Base-by-base conservation (phyloP, 805 yeast species). In the Middelhovenomyces tepae region DNA sequence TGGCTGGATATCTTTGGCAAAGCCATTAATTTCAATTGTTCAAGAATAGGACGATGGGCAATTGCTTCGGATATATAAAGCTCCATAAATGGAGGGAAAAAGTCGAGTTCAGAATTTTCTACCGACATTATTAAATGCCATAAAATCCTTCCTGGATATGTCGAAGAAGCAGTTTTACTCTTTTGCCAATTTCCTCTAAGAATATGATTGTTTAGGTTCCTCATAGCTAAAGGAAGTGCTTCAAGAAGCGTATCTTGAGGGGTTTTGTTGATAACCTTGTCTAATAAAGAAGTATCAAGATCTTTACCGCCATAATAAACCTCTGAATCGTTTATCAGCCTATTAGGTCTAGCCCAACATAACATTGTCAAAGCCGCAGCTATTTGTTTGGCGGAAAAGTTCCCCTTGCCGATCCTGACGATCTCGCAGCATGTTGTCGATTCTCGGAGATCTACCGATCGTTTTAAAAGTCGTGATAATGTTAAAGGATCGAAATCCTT, bases 1-100 rank as follows among this genome's bases (percentile, higher is more conserved):
- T 23, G n/a, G 2, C 30, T 30, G 0, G 44, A 22, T 4, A 46
- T 42, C 11, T 36, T 33, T 2, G 46, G 42, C 18, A 54, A 38
- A 1, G 56, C 39, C 56, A 54, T 47, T 32, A 45, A 54, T 11
- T 55, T 34, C 30, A 53, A 33, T 32, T 51, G 58, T 32, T 54
- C 60, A 8, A 48, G 24, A n/a, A 43, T 45, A 1, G 60, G 57
- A 18, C 60, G 42, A 4, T 32, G 18, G 2, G 38, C 36, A 11
- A 52, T 28, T 5, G 31, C 29, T 5, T 22, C 19, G 1, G 45
- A 41, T 1, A 46, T 16, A 9, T n/a, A 14, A 6, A 18, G 38
- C 21, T 39, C 36, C 5, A 44, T 19, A 11, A 10, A 11, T 7
- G n/a, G n/a, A 8, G 38, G 32, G 11, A 39, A 20, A 5, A 10